Evolutionary conservation across 257 asterid species (phyloP).

Genomic region (Ehretia macrophylla): DNA sequence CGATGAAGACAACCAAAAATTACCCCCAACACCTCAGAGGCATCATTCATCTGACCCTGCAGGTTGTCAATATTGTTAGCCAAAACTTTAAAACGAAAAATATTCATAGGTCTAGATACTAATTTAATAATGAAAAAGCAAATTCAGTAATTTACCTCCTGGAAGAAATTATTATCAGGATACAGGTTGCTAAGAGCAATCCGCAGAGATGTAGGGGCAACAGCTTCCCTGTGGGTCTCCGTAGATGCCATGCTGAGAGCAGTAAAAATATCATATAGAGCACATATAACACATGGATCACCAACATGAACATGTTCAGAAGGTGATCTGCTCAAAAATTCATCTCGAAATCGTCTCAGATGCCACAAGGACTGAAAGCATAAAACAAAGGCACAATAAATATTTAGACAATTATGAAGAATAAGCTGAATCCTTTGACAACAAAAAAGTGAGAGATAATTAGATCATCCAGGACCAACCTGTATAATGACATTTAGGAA

Average conservation of each 20-base stretch:
- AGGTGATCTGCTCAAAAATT: constrained; percentile 63
- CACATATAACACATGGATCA: constrained; percentile 89
- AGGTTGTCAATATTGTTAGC: constrained; percentile 17
- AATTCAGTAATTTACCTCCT: constrained; percentile 56
- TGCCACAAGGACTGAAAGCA: constrained; percentile 85
- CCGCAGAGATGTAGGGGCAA: constrained; percentile 87
- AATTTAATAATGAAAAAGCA: background rate
- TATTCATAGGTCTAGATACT: background rate
- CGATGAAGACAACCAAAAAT: constrained; percentile 85
- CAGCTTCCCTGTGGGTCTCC: constrained; percentile 59
- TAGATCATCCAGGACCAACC: constrained; percentile 43
- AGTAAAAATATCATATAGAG: constrained; percentile 70
- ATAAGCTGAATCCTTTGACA: constrained; percentile 1
- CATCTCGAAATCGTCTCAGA: constrained; percentile 73
- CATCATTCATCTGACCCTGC: constrained; percentile 99
- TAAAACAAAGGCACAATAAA: constrained; percentile 8
- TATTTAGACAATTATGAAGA: background rate
- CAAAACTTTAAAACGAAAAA: constrained; percentile 4
- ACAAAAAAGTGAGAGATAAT: constrained; percentile 2
- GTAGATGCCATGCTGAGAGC: constrained; percentile 57
- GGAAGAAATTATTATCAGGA: constrained; percentile 90
- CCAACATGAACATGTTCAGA: constrained; percentile 84
- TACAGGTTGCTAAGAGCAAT: constrained; percentile 84
- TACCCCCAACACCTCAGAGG: constrained; percentile 90
- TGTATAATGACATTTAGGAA: constrained; percentile 97